Percentiles rank a stretch among this genome's conserved stretches.
Conservation (phyloP, 495 filamentous ascomycete species). For the Monascus purpureus region DNA sequence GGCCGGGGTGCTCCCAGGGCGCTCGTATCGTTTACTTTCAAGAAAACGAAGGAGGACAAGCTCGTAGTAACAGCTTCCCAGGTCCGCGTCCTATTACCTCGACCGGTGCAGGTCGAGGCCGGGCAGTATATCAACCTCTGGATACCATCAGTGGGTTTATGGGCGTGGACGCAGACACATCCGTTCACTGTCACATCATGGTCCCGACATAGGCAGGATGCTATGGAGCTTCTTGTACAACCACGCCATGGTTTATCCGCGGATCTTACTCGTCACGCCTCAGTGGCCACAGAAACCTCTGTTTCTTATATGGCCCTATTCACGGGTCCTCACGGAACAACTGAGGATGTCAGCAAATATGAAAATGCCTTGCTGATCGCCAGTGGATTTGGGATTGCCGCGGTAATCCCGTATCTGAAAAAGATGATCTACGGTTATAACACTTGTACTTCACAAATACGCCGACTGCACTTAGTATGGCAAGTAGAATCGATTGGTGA, state of each 20-base stretch:
- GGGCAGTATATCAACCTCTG: slow-evolving; percentile 9
- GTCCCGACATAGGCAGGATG: slow-evolving; percentile 4
- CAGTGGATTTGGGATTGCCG: slow-evolving; percentile 8
- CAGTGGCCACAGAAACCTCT: not conserved
- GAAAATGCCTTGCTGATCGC: slow-evolving; percentile 9
- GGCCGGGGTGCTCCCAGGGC: slow-evolving; percentile 7
- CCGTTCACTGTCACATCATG: slow-evolving; percentile 14
- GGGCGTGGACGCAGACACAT: slow-evolving; percentile 12
- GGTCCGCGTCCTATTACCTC: not conserved
- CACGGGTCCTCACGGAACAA: not conserved
- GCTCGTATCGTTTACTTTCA: slow-evolving; percentile 10
- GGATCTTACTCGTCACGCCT: not conserved
- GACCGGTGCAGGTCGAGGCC: slow-evolving; percentile 6
- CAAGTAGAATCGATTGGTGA: slow-evolving; percentile 8
- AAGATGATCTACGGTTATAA: slow-evolving; percentile 12
- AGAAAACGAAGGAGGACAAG: no score
- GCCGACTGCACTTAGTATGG: slow-evolving; percentile 14
- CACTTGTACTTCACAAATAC: slow-evolving; percentile 4
- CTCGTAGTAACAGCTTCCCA: not conserved
- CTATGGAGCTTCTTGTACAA: slow-evolving; percentile 5
- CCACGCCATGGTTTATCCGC: slow-evolving; percentile 8
- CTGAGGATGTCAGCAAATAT: slow-evolving; percentile 6
- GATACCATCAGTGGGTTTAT: slow-evolving; percentile 8
- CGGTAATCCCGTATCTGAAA: slow-evolving; percentile 10
- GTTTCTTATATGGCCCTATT: not conserved